A percentile compares a stretch with the other conserved stretches of the same genome.
phyloP scores from a whole-genome alignment of 352 stramenopile species.

The Phytophthora sp. region DNA sequence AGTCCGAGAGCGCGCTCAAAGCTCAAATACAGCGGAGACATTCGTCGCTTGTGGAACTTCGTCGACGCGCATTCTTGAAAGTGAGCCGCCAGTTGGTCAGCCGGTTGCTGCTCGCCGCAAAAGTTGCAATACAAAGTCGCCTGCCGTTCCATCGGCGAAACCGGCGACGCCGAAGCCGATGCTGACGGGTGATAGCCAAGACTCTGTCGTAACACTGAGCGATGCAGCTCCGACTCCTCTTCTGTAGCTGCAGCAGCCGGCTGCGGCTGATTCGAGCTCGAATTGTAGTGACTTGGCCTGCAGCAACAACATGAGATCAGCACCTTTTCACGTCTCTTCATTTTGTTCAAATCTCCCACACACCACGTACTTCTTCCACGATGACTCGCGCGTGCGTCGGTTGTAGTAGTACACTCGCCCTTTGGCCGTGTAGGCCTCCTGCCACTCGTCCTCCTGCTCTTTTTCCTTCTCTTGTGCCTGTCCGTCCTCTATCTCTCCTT shows the following conservation, averaged over 20 bases:
- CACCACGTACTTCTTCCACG: constrained; percentile 73
- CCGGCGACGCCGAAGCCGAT: constrained; percentile 12
- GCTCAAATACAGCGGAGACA: constrained; percentile 59
- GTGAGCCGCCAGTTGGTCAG: constrained; percentile 48
- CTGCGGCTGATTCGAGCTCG: constrained; percentile 21
- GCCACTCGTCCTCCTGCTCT: constrained; percentile 64
- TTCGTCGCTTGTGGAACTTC: constrained; percentile 59
- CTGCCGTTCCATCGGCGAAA: constrained; percentile 39
- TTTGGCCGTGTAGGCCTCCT: constrained; percentile 85
- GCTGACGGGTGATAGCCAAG: constrained; percentile 38
- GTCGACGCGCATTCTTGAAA: constrained; percentile 56
- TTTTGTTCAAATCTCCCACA: neutral
- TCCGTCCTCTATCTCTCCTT: too few relatives aligned
- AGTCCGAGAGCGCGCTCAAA: constrained; percentile 71
- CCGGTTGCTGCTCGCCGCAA: constrained; percentile 54
- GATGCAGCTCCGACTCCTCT: constrained; percentile 24
- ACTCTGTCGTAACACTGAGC: constrained; percentile 37
- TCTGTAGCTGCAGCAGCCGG: constrained; percentile 9
- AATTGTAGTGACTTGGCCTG: constrained; percentile 38
- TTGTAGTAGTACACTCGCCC: constrained; percentile 92
- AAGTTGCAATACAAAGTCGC: constrained; percentile 78
- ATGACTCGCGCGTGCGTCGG: constrained; percentile 81
- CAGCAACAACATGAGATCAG: constrained; percentile 18
- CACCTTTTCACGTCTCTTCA: neutral
- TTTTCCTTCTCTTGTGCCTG: constrained; percentile 23